Evolutionary conservation across 768 basidiomycete species (phyloP).

Genomic region (Multifurca ochricompacta): DNA sequence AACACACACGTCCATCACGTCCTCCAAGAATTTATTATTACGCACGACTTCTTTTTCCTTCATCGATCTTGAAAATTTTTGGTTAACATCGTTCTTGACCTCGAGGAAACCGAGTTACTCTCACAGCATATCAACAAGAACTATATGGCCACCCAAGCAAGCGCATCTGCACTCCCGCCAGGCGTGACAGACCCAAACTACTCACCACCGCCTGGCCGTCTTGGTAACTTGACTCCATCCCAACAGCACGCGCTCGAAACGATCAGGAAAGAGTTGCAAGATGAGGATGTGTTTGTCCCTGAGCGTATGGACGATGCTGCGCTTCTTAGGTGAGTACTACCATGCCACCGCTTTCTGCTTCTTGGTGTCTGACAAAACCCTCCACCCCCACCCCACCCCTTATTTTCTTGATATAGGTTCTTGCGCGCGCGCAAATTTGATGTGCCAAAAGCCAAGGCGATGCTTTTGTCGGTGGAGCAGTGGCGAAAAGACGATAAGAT

Average conservation of each 20-base stretch:
- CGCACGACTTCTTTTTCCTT: not conserved
- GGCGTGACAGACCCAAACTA: constrained; percentile 59
- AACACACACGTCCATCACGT: not conserved
- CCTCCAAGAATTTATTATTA: not conserved
- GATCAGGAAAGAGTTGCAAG: constrained; percentile 56
- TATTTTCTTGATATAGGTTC: constrained; percentile 47
- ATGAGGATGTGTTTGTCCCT: constrained; percentile 50
- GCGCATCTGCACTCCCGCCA: constrained; percentile 46
- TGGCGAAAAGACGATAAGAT: constrained; percentile 87
- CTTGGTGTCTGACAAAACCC: too few species aligned
- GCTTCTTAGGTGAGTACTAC: constrained; percentile 48
- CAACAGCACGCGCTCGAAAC: constrained; percentile 63
- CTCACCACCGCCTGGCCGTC: constrained; percentile 59
- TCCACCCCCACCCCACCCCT: not conserved
- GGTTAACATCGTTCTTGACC: not conserved
- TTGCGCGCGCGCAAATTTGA: constrained; percentile 92
- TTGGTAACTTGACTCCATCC: constrained; percentile 64
- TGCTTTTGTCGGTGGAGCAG: constrained; percentile 74
- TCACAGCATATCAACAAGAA: not conserved
- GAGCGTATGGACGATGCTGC: constrained; percentile 65
- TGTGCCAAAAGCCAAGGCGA: constrained; percentile 67
- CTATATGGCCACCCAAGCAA: constrained; percentile 30
- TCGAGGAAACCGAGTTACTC: not conserved
- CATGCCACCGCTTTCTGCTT: not conserved
- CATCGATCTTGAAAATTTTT: not conserved